Percentiles rank a stretch among this genome's conserved stretches.
phyloP scores from a whole-genome alignment of 2,329 filamentous ascomycete genomes.

The Colletotrichum tropicale region DNA sequence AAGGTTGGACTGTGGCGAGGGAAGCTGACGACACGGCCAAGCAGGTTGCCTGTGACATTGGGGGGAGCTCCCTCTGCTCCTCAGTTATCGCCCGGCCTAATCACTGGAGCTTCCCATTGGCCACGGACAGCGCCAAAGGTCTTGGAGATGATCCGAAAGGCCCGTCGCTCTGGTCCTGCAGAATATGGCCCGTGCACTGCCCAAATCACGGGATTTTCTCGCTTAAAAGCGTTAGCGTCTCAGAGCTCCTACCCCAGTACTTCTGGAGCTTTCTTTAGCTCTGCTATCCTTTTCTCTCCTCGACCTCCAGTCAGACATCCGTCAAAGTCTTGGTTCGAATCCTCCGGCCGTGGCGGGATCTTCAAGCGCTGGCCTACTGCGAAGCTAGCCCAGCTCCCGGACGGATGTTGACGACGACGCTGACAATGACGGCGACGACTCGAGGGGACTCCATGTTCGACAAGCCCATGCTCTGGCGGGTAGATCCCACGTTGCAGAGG shows the following conservation, averaged over 20 bases:
- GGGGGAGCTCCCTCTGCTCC: background rate
- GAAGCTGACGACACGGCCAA: slow-evolving; percentile 24
- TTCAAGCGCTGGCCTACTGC: background rate
- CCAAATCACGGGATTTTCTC: background rate
- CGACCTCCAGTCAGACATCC: background rate
- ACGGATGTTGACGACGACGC: background rate
- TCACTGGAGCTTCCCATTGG: slow-evolving; percentile 22
- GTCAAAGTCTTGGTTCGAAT: background rate
- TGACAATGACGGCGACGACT: background rate
- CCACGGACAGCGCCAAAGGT: background rate
- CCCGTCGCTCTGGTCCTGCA: background rate
- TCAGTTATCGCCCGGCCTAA: background rate
- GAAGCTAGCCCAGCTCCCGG: background rate
- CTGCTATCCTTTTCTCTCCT: background rate
- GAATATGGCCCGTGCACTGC: background rate
- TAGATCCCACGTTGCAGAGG: background rate
- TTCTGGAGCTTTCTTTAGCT: background rate
- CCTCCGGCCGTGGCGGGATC: background rate
- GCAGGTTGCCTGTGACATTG: slow-evolving; percentile 28
- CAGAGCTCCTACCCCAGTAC: background rate
- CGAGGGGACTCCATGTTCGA: background rate
- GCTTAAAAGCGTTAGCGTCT: background rate
- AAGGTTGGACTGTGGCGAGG: slow-evolving; percentile 14
- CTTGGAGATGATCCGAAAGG: background rate
- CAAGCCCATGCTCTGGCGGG: background rate